Conservation (phyloP, 495 filamentous ascomycete species). For the Entonaema liquescens region DNA sequence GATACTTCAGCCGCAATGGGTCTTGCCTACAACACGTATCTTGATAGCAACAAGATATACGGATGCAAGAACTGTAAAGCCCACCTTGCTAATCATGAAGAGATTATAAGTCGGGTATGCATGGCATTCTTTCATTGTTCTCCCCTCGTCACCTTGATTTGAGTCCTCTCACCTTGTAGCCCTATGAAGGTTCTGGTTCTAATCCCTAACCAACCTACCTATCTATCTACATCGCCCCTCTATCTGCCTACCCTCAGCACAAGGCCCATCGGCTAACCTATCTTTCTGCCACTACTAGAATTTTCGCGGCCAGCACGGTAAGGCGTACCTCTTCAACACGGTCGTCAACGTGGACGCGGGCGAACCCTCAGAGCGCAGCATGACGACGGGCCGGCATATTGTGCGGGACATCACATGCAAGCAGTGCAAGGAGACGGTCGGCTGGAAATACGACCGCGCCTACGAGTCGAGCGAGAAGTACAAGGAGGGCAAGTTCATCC, state of each 20-base stretch:
- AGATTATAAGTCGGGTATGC: conserved; percentile 92
- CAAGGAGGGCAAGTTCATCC: conserved; percentile 97
- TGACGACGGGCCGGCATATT: conserved; percentile 97
- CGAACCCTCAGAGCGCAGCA: conserved; percentile 89
- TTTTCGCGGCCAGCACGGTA: conserved; percentile 98
- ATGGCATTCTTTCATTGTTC: conserved; percentile 23
- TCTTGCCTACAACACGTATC: conserved; percentile 93
- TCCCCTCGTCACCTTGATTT: background rate
- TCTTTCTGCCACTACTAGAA: conserved; percentile 78
- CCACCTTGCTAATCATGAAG: conserved; percentile 92
- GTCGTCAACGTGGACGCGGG: conserved; percentile 88
- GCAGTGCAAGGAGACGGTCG: conserved; percentile 90
- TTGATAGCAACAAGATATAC: conserved; percentile 88
- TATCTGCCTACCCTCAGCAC: background rate
- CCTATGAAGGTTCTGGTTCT: too few species aligned
- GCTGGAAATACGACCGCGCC: conserved; percentile 99
- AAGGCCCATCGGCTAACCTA: too few species aligned
- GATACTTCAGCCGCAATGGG: conserved; percentile 70
- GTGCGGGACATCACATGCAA: conserved; percentile 91
- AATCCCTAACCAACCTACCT: too few species aligned
- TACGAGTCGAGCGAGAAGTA: conserved; percentile 93
- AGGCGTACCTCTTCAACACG: conserved; percentile 93
- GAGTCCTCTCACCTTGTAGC: background rate
- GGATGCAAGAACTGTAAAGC: conserved; percentile 97
- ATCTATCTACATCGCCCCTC: background rate